Evolutionary conservation across 225 moss, liverwort and hornwort species (phyloP).

Genomic region (Ulota crispa): DNA sequence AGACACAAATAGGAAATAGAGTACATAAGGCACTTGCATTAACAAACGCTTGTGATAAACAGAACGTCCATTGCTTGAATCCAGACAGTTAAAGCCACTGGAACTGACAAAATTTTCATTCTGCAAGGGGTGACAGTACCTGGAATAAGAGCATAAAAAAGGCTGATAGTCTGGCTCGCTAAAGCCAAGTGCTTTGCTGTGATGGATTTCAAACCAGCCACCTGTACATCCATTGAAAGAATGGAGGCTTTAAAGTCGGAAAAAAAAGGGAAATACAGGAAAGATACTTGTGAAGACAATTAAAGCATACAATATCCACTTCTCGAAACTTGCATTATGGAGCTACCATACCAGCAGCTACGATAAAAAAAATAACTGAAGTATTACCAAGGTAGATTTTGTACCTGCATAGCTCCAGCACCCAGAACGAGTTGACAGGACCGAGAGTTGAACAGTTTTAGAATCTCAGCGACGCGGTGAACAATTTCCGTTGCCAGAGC

Average conservation of each 20-base stretch:
- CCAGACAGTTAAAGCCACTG: slow-evolving; percentile 10
- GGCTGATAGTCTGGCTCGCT: slow-evolving; percentile 95
- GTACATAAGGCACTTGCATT: slow-evolving; percentile 11
- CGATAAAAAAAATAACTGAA: not conserved
- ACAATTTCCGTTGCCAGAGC: slow-evolving; percentile 96
- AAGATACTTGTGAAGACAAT: not conserved
- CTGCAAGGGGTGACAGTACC: slow-evolving; percentile 43
- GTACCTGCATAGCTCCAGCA: slow-evolving; percentile 99
- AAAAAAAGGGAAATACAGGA: not conserved
- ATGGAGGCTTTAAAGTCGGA: not conserved
- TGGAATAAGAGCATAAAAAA: slow-evolving; percentile 88
- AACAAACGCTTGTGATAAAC: not conserved
- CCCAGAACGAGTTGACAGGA: slow-evolving; percentile 99
- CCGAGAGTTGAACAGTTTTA: slow-evolving; percentile 91
- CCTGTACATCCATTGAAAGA: slow-evolving; percentile 48
- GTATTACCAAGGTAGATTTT: not conserved
- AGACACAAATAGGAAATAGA: slow-evolving; percentile 8
- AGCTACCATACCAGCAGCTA: not conserved
- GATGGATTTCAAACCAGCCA: slow-evolving; percentile 97
- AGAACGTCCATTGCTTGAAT: slow-evolving; percentile 3
- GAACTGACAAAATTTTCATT: not conserved
- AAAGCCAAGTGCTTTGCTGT: slow-evolving; percentile 97
- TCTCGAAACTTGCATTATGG: slow-evolving; percentile 2
- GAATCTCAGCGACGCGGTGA: slow-evolving; percentile 92
- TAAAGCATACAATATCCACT: not conserved